A percentile compares a stretch with the other conserved stretches of the same genome.
Evolutionary conservation across 169 alveolate species (phyloP).

Genomic region (Eimeria zaria): DNA sequence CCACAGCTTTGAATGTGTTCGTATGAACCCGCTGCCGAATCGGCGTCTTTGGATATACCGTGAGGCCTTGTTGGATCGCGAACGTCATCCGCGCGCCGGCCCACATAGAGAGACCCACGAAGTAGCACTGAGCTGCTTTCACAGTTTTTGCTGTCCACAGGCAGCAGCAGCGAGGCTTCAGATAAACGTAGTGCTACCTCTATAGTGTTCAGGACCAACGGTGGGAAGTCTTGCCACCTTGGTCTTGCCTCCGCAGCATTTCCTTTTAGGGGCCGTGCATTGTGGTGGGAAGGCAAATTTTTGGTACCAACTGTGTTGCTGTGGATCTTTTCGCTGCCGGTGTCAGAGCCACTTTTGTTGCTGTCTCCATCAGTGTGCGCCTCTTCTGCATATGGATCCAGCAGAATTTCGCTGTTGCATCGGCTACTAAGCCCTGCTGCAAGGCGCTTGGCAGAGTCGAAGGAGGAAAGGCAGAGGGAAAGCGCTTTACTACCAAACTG

Average conservation of each 20-base stretch:
- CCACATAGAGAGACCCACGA: conserved; percentile 34
- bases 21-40: not conserved
- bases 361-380: not conserved
- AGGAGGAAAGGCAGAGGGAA: conserved; percentile 47
- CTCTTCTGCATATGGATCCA: not conserved
- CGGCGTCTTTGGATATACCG: not conserved
- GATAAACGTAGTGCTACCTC: not conserved
- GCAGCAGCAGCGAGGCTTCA: conserved; percentile 54
- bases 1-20: not conserved
- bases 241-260: not conserved
- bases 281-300: not conserved
- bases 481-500: conserved; percentile 39
- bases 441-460: conserved; percentile 39
- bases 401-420: not conserved
- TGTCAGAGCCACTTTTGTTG: not conserved
- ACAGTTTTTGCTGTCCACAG: conserved; percentile 29
- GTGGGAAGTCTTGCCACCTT: not conserved
- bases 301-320: not conserved
- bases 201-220: conserved; percentile 14
- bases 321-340: not conserved
- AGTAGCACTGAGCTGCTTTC: conserved; percentile 50
- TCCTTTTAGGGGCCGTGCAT: not conserved
- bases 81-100: conserved; percentile 40
- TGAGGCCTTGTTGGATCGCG: conserved; percentile 9
- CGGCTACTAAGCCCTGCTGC: conserved; percentile 36